These are phyloP conservation scores for Curvularia eragrostidis DNA, from an alignment of 2,329 filamentous ascomycete genomes.

Conservation along the genomic window DNA sequence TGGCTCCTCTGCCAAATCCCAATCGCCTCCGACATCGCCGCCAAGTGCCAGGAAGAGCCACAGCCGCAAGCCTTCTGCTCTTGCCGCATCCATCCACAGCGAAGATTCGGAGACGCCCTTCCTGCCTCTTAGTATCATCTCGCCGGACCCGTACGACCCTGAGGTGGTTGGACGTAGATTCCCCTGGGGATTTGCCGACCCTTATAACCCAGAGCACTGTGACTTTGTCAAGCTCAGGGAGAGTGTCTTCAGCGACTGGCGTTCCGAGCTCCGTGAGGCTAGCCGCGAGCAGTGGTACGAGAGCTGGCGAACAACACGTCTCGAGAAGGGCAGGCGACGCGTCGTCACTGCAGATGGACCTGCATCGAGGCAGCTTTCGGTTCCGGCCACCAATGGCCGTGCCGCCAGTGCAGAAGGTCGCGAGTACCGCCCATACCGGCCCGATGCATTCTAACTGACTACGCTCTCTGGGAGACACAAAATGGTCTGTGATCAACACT, in stretches of 20 bases:
- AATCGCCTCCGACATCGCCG: constrained; percentile 44
- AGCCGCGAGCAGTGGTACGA: constrained; percentile 95
- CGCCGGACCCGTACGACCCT: constrained; percentile 88
- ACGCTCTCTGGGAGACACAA: background rate
- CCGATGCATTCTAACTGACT: constrained; percentile 24
- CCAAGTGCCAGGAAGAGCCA: constrained; percentile 45
- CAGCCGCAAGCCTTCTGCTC: constrained; percentile 50
- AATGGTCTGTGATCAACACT: background rate
- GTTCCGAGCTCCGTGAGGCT: constrained; percentile 84
- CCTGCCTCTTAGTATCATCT: constrained; percentile 90
- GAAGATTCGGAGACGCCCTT: constrained; percentile 64
- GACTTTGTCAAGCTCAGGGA: constrained; percentile 93
- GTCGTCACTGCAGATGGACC: constrained; percentile 42
- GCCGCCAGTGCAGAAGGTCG: constrained; percentile 41
- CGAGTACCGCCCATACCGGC: constrained; percentile 37
- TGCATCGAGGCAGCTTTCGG: constrained; percentile 31
- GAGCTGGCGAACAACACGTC: constrained; percentile 77
- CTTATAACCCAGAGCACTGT: constrained; percentile 88
- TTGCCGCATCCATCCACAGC: constrained; percentile 48
- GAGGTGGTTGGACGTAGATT: constrained; percentile 83
- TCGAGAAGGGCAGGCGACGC: constrained; percentile 45
- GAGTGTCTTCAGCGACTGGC: constrained; percentile 92
- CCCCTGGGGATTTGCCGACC: constrained; percentile 96
- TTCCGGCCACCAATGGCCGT: constrained; percentile 41
- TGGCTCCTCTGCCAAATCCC: constrained; percentile 39